Evolutionary conservation across 257 asterid genomes (phyloP).

Genomic region (Capsicum chinense): DNA sequence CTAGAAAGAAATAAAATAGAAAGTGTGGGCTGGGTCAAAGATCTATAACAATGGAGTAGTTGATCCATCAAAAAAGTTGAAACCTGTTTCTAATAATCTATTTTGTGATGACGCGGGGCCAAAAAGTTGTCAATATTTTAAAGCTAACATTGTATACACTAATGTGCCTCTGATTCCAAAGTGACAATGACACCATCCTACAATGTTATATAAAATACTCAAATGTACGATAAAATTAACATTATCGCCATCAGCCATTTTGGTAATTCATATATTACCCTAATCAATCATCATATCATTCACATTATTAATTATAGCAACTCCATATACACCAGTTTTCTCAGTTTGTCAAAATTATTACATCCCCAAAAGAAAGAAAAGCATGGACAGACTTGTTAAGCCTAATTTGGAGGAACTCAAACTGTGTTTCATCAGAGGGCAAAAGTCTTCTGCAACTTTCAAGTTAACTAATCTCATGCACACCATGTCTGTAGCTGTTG

Average conservation of each 20-base stretch:
- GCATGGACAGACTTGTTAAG: constrained; percentile 72
- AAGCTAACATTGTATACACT: neutral
- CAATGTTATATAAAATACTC: neutral
- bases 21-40: neutral
- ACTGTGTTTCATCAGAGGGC: constrained; percentile 51
- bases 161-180: neutral
- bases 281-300: neutral
- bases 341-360: neutral
- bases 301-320: neutral
- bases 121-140: neutral
- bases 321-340: neutral
- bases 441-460: constrained; percentile 55
- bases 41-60: neutral
- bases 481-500: constrained; percentile 83
- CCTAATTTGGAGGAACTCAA: constrained; percentile 54
- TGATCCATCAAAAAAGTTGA: neutral
- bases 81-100: neutral
- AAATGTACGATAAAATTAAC: too few species aligned
- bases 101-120: neutral
- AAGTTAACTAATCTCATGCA: constrained; percentile 78
- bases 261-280: neutral
- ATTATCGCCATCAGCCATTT: too few species aligned
- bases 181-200: constrained; percentile 14
- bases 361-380: neutral
- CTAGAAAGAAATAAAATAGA: neutral